Evolutionary conservation across 2,329 filamentous ascomycete genomes (phyloP), one percentile per base, ranked within the genome.

Genomic region (Onygena corvina): DNA sequence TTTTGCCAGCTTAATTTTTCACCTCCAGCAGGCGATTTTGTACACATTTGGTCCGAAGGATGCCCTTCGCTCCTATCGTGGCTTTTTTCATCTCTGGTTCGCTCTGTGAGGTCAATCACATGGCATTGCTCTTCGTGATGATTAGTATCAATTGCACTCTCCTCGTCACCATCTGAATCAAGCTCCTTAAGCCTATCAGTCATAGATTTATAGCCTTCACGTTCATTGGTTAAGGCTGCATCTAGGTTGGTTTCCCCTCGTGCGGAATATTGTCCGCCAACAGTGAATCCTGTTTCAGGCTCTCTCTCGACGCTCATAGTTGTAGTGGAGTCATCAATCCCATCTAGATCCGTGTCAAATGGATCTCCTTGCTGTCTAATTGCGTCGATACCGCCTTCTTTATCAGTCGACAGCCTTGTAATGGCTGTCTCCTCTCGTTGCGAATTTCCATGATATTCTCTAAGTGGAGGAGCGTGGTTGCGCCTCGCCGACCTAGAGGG

Each of bases 301-400:
- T 54, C 56, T 25, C 59, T 62, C 48, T 66, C 53, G 49, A 71
- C 51, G 58, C 70, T 68, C 18, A 62, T 64, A 16, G 61, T 62
- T 56, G 68, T 62, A 4, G 67, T 69, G 2, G 67, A 69, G 53
- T 70, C 67, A 58, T 70, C 67, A 7, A 68, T 57, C 8, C 62
- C 67, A 50, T 70, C 67, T 6, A 69, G 65, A 53, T 70, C 67
- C 3, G 67, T 70, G 52, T 70, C 67, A 53, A 70, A 70, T 52
- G 61, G 57, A 51, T 68, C 65, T 27, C 58, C 29, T 8, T 9
- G 23, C 59, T 57, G 14, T 36, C 49, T 46, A 42, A 52, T 12
- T 45, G 14, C 21, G 12, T 47, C 21, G 21, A 21, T 21, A 38
- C 21, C 11, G 16, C 11, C 20, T 9, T 23, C 36, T 2, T 40